Base-by-base conservation (phyloP, 805 yeast species). In the Zygosaccharomyces kombuchaensis region DNA sequence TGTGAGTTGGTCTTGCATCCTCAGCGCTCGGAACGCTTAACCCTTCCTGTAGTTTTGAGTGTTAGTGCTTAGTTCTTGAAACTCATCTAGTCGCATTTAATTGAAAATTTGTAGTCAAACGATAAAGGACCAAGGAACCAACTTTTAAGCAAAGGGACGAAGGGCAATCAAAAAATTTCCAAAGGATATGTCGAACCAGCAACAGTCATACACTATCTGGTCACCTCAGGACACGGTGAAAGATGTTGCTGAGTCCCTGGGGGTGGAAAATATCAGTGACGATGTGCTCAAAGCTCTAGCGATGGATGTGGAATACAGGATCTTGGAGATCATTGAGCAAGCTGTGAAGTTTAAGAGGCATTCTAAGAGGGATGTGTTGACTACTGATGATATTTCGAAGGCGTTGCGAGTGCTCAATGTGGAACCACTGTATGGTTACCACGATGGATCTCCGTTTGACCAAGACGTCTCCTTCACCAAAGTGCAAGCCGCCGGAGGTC, bases 281-380 rank as follows among this genome's bases (percentile, higher is more conserved):
- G 99, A 95, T 49, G 96, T 91, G 1, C 85, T 96, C 39, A 87
- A 88, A 60, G 87, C 93, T 51, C 71, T 93, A 50, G 98, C 99
- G 6, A 93, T 93, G 99, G 99, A 93, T 63, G 95, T 93, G n/a
- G 99, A 93, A 69, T 93, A 95, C 65, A 78, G 99, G 51, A 87
- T 93, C 53, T 91, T 91, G 64, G 98, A 93, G 68, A 86, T 93
- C 32, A 71, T 95, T 49, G 99, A 93, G 64, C 96, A 93, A 54
- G 98, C 99, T 16, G 80, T 85, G 45, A 93, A 93, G 65, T 91
- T 91, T 67, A 93, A 91, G 91, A 77, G 96, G 55, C 97, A 93
- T 66, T 81, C 93, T 22, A 91, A 90, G 65, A 73, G 98, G 38
- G 84, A 85, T 49, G 77, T 86, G 0, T 69, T 93, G 30, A 80